Base-by-base conservation (phyloP, 2,329 filamentous ascomycete species). In the Magnaporthales sp. region DNA sequence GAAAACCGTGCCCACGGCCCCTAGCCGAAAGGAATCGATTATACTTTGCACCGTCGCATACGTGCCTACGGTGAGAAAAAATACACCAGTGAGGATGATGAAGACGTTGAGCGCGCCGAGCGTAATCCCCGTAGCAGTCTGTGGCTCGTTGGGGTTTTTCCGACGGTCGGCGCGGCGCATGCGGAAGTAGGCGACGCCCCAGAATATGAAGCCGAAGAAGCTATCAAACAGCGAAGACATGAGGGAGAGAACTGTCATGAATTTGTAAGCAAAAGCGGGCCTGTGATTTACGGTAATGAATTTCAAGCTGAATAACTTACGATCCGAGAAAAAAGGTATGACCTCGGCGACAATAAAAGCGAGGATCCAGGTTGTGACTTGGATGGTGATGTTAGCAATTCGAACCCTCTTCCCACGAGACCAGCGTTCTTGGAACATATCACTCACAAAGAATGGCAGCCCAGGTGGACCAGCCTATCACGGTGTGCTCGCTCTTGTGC, bases 141-240 rank as follows among this genome's bases (percentile, higher is more conserved):
- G n/a, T 10, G 8, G n/a, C 54, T 58, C 54, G 8, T 26, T 22
- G n/a, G 24, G 54, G 8, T 58, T 58, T 10, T 22, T 26, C 7
- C 83, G 81, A 46, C 86, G 83, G 69, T 91, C 89, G 1, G 85
- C 89, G 24, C 79, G 80, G 63, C 90, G 84, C 90, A 94, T 91
- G 67, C 90, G 85, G 73, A 93, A 85, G 74, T 92, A 94, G 0
- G 91, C 91, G 1, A 92, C 84, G 13, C 90, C 91, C 91, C 91
- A 97, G 81, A 97, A 97, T 74, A 97, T 96, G 81, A 97, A 97
- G 27, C 93, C 93, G 73, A 94, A 94, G 83, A 93, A 94, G 66
- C 91, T 94, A 78, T 97, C 92, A 74, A 97, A 97, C 1, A 97
- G 84, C 4, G 92, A 92, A n/a, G 88, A 91, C 89, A 93, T 91